A percentile compares a stretch with the other conserved stretches of the same genome.
phyloP scores from a whole-genome alignment of 1,284 basidiomycete species.

The Leccinum griseonigrum region DNA sequence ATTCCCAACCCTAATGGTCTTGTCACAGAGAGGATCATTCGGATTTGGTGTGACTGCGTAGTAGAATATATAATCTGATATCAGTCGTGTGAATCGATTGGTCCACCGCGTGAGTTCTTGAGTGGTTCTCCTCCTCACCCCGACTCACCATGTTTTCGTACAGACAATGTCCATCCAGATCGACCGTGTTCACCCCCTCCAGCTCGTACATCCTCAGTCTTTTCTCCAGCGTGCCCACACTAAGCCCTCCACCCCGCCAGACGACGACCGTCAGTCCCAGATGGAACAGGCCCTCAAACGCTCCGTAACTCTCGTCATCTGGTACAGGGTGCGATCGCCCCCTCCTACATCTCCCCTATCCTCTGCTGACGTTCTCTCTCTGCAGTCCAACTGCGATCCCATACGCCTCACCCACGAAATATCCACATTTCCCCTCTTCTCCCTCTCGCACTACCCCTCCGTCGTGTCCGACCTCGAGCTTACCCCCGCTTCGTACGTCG shows the following conservation, averaged over 20 bases:
- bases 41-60: too few relatives aligned
- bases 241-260: slow-evolving; percentile 17
- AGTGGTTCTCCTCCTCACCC: background rate
- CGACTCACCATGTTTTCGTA: slow-evolving; percentile 7
- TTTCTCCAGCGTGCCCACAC: slow-evolving; percentile 9
- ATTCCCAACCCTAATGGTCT: too few relatives aligned
- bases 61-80: too few relatives aligned
- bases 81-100: background rate
- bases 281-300: slow-evolving; percentile 33
- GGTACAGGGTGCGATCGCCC: slow-evolving; percentile 50
- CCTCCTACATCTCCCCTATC: background rate
- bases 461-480: slow-evolving; percentile 55
- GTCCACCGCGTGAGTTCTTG: background rate
- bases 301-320: slow-evolving; percentile 62
- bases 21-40: too few relatives aligned
- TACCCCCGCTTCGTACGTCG: slow-evolving; percentile 49
- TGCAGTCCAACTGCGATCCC: slow-evolving; percentile 54
- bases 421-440: slow-evolving; percentile 62
- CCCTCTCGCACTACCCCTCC: slow-evolving; percentile 49
- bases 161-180: slow-evolving; percentile 27
- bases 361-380: slow-evolving; percentile 4
- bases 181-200: slow-evolving; percentile 26
- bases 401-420: slow-evolving; percentile 59
- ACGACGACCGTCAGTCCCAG: slow-evolving; percentile 28
- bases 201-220: background rate